Base-by-base conservation (phyloP, 345 rosid species). In the Citrus australasica region DNA sequence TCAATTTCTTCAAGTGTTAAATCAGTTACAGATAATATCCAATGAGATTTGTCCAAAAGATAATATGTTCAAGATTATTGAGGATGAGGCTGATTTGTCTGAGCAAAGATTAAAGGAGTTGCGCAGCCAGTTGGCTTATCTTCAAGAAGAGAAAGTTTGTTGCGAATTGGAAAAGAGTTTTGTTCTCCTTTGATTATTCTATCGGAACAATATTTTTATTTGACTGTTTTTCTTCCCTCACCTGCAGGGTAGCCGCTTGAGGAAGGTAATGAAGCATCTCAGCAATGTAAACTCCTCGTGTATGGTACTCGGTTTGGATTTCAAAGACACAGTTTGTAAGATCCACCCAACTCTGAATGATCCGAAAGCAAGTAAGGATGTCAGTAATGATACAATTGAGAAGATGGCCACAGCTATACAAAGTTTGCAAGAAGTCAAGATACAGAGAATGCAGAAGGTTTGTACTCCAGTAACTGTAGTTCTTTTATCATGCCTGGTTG, bases 371-470 rank as follows among this genome's bases (percentile, higher is more conserved):
- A 75, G 78, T 24, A 89, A 83, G 72, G 88, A 83, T 82, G 86
- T 84, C 53, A 88, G 88, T 74, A 83, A 79, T 58, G 72, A 72
- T 27, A 85, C 91, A 33, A 84, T 91, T 80, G 87, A 85, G 76
- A 78, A 73, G 79, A 71, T 92, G 86, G 85, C 82, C 58, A 68
- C 85, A 77, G 82, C 84, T 81, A 84, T 89, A 77, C 81, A 69
- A 69, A 84, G 83, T 58, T 76, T 91, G 74, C 82, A 78, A 21
- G 85, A 82, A 75, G 78, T 88, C 80, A 92, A 89, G 87, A 80
- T 80, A 61, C 83, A 88, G 84, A 79, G 94, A 79, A 83, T 85
- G 89, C 89, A 80, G 65, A 89, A 84, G 93, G 97, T 92, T 51
- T 68, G 71, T 37, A 69, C n/a, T 51, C 21, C 21, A 27, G 42